These are phyloP conservation scores for Salix udensis DNA, from an alignment of 345 rosid species.

Conservation along the genomic window DNA sequence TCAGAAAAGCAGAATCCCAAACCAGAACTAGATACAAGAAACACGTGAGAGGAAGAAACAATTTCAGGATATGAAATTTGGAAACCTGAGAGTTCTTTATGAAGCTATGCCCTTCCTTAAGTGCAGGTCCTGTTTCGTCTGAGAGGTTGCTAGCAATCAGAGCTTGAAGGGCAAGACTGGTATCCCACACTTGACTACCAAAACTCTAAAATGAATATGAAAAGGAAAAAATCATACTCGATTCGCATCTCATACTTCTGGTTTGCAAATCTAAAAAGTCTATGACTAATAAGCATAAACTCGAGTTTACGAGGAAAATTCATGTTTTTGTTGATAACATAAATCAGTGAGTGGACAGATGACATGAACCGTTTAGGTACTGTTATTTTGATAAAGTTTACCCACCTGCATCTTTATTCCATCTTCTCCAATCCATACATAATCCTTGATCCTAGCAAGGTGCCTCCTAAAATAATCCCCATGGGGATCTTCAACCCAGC, in stretches of 20 bases:
- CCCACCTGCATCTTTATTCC: constrained; percentile 15
- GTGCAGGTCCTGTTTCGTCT: constrained; percentile 5
- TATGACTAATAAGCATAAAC: too few species aligned
- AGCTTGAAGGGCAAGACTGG: constrained; percentile 17
- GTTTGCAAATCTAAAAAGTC: too few species aligned
- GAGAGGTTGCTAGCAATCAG: constrained; percentile 9
- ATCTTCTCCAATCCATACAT: constrained; percentile 15
- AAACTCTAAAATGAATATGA: constrained; percentile 6
- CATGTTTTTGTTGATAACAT: too few species aligned
- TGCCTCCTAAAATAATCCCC: constrained; percentile 20
- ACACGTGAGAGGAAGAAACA: background rate
- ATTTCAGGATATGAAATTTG: background rate
- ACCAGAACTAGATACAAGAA: background rate
- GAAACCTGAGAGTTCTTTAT: constrained; percentile 19
- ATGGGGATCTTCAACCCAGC: constrained; percentile 36
- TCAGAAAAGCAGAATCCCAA: background rate
- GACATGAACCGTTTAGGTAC: too few species aligned
- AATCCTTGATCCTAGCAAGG: constrained; percentile 15
- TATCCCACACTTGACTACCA: constrained; percentile 24
- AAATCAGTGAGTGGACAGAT: too few species aligned
- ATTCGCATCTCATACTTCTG: too few species aligned
- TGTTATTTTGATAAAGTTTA: background rate
- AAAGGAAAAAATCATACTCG: background rate
- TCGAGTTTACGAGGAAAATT: too few species aligned
- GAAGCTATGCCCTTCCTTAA: constrained; percentile 16